phyloP scores from a whole-genome alignment of 495 filamentous ascomycete genomes.

The Patellaria atrata region DNA sequence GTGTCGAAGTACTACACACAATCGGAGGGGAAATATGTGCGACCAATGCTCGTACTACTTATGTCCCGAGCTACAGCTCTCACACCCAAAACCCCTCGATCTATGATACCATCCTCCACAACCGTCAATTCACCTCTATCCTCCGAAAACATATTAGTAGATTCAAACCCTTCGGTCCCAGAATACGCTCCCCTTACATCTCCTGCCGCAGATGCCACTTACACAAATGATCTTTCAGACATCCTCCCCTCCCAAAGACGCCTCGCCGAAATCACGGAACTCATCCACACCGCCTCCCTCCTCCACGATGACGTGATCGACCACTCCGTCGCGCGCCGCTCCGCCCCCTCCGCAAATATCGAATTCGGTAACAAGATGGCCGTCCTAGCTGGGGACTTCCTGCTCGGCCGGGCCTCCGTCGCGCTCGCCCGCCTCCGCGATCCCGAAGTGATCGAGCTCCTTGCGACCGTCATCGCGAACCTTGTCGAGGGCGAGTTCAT shows the following conservation, averaged over 20 bases:
- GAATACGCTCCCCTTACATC: conserved; percentile 31
- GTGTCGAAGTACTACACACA: conserved; percentile 98
- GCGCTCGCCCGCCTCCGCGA: conserved; percentile 81
- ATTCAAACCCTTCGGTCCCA: conserved; percentile 52
- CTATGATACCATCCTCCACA: conserved; percentile 13
- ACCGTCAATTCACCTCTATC: conserved; percentile 72
- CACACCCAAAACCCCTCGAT: conserved; percentile 48
- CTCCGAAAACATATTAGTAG: conserved; percentile 55
- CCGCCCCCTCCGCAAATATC: conserved; percentile 73
- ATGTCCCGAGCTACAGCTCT: conserved; percentile 86
- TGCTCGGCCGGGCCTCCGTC: conserved; percentile 84
- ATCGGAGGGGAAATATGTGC: conserved; percentile 89
- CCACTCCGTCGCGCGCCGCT: conserved; percentile 68
- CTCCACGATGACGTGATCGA: conserved; percentile 98
- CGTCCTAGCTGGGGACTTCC: conserved; percentile 87
- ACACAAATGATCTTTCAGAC: conserved; percentile 42
- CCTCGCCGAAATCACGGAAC: conserved; percentile 88
- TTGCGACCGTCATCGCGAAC: conserved; percentile 94
- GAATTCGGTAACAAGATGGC: conserved; percentile 99
- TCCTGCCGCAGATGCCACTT: conserved; percentile 34
- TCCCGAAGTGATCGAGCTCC: conserved; percentile 82
- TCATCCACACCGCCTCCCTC: conserved; percentile 92
- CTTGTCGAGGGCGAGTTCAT: conserved; percentile 98
- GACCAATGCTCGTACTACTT: conserved; percentile 82
- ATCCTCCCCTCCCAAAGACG: conserved; percentile 87